Conservation (phyloP, 1,284 basidiomycete species). For the Sphagnurus paluster region DNA sequence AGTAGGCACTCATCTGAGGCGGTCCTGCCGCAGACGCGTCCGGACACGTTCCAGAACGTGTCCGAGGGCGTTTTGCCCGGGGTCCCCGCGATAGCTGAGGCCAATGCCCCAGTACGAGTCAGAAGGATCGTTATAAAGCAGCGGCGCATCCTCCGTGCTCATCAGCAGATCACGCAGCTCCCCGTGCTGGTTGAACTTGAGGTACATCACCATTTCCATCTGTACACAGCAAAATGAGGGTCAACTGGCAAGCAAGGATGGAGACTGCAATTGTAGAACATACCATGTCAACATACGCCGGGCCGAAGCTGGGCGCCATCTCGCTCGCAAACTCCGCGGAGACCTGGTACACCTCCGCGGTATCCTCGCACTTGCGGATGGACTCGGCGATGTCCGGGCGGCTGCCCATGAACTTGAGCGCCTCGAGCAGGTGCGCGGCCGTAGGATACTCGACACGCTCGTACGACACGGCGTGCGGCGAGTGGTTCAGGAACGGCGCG, state of each 20-base stretch:
- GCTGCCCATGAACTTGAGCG: conserved; percentile 57
- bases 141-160: conserved; percentile 43
- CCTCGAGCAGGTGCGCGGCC: conserved; percentile 67
- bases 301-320: conserved; percentile 53
- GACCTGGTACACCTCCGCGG: conserved; percentile 50
- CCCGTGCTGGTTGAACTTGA: conserved; percentile 63
- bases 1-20: conserved; percentile 5
- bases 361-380: conserved; percentile 45
- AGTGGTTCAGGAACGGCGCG: conserved; percentile 57
- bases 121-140: conserved; percentile 49
- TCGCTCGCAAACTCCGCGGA: conserved; percentile 38
- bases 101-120: conserved; percentile 64
- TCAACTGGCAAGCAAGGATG: neutral
- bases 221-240: conserved; percentile 23
- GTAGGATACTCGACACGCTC: conserved; percentile 55
- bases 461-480: conserved; percentile 54
- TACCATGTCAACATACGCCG: conserved; percentile 49
- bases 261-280: conserved; percentile 12
- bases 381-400: conserved; percentile 50
- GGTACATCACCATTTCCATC: conserved; percentile 62
- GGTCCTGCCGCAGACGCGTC: conserved; percentile 25
- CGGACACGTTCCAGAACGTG: conserved; percentile 54
- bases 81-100: conserved; percentile 38
- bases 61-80: conserved; percentile 53
- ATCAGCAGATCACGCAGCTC: conserved; percentile 46